Base-by-base conservation (phyloP, 306 rosid genomes). In the Delonix regia region DNA sequence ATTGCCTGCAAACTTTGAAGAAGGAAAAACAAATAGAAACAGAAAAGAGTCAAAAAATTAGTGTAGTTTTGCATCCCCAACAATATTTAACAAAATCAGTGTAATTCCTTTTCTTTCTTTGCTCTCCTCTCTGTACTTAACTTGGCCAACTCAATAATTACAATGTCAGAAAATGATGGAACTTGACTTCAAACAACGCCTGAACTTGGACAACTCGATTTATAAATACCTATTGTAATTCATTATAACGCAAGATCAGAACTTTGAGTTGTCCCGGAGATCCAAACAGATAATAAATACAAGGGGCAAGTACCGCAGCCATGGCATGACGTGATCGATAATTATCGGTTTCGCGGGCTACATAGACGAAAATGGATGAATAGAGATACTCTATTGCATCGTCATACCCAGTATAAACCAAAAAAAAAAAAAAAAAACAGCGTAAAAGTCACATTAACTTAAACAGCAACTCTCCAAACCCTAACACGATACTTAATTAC, bases 1-100 rank as follows among this genome's bases (percentile, higher is more conserved):
- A 42, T 75, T 48, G 75, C 71, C 84, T 72, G 36, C 84, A 82
- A 69, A 62, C 86, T 86, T 53, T 19, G 28, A 9, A 21, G 9
- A 21, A 19, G 60, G 63, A 73, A 48, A 80, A 71, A 33, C 24
- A 4, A 8, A 57, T 51, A 38, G 28, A 39, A 62, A 69, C 25
- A 25, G 1, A 2, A 21, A 19, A 28, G 13, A n/a, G 12, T 53
- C 2, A 13, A 59, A 28, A 59, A 59, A 25, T 21, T 2, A 2
- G 30, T 19, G 19, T 21, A 55, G 7, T 55, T 55, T 38, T 4
- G 38, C 10, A 38, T 18, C 21, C 38, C 49, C 30, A 38, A 19
- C 49, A 28, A 64, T 28, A 18, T 4, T 64, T 16, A 18, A 66
- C 53, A 41, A 4, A 41, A 66, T n/a, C 11, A 22, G 19, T 0